phyloP scores from a whole-genome alignment of 139 green algal species.

The Chlorella ohadii region DNA sequence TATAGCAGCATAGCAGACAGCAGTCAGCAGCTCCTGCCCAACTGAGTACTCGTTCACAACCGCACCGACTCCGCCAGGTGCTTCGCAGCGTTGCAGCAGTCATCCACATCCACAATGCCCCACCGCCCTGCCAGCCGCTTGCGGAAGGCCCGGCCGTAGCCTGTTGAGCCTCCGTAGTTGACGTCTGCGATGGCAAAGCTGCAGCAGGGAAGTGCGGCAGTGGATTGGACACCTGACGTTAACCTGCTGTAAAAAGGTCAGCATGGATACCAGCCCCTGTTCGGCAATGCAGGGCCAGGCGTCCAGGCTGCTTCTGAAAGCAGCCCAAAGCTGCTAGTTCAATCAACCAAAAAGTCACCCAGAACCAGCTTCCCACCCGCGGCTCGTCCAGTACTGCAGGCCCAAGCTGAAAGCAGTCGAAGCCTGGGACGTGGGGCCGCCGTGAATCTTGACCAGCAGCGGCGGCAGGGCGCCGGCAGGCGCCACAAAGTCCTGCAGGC shows the following conservation, averaged over 20 bases:
- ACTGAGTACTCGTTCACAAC: too few species aligned
- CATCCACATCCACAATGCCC: conserved; percentile 83
- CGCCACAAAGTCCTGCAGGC: conserved; percentile 10
- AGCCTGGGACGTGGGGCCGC: conserved; percentile 68
- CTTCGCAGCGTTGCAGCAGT: conserved; percentile 67
- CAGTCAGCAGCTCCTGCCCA: too few species aligned
- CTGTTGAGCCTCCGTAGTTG: conserved; percentile 80
- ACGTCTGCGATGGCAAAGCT: conserved; percentile 78
- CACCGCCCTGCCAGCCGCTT: conserved; percentile 66
- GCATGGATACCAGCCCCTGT: too few species aligned
- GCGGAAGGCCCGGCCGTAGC: conserved; percentile 77
- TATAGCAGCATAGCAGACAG: too few species aligned
- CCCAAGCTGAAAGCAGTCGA: conserved; percentile 54
- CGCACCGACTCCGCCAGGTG: conserved; percentile 48
- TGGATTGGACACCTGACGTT: too few species aligned
- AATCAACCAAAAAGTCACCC: too few species aligned
- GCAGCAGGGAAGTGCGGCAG: not conserved
- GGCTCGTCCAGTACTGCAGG: conserved; percentile 77
- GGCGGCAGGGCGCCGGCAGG: conserved; percentile 50
- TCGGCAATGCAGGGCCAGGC: not conserved
- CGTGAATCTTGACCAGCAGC: conserved; percentile 78
- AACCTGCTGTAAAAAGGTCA: too few species aligned
- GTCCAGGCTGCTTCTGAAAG: not conserved
- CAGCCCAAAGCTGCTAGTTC: too few species aligned
- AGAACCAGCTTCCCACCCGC: too few species aligned